phyloP scores from a whole-genome alignment of 176 grass and related monocot species.

The Oryza officinalis region DNA sequence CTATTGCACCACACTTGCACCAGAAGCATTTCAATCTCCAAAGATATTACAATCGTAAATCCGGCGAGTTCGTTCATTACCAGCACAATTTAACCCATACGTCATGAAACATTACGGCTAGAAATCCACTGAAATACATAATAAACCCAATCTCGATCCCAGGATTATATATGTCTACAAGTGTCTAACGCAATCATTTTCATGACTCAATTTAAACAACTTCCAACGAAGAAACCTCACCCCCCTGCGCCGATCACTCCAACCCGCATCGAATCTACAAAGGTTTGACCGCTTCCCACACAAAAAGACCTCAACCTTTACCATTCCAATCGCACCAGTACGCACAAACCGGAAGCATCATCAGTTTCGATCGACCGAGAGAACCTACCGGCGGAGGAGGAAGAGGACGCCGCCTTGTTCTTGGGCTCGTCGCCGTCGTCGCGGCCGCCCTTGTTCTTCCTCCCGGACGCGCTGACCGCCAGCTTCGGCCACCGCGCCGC shows the following conservation, averaged over 20 bases:
- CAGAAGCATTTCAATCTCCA: background rate
- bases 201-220: background rate
- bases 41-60: background rate
- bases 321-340: background rate
- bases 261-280: conserved; percentile 31
- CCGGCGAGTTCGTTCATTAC: background rate
- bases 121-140: background rate
- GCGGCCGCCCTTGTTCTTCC: conserved; percentile 45
- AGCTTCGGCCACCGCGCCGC: conserved; percentile 36
- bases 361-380: background rate
- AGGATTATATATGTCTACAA: background rate
- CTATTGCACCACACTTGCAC: background rate
- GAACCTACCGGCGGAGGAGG: conserved; percentile 44
- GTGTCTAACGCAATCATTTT: background rate
- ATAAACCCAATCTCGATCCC: background rate
- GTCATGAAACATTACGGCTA: background rate
- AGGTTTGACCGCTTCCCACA: background rate
- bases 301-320: conserved; percentile 5
- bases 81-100: background rate
- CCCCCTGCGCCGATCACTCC: background rate
- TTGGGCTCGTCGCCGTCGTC: conserved; percentile 42
- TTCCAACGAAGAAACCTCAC: background rate
- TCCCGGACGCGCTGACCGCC: conserved; percentile 59
- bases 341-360: background rate
- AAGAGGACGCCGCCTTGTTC: conserved; percentile 17